A percentile compares a stretch with the other conserved stretches of the same genome.
Conservation (phyloP, 2,329 filamentous ascomycete genomes). For the Daldinia eschscholtzii region DNA sequence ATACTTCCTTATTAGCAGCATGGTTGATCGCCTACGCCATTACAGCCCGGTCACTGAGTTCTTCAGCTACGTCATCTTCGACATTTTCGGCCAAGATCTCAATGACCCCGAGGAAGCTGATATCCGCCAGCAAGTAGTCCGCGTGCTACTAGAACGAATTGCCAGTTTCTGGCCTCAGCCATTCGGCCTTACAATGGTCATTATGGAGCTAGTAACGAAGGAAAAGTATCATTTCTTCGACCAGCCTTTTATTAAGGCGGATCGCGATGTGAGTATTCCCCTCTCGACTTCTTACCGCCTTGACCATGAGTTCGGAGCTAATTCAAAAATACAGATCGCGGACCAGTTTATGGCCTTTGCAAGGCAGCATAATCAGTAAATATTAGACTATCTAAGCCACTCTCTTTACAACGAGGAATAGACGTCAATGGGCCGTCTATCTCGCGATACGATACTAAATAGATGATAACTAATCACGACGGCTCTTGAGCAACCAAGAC, state of each 20-base stretch:
- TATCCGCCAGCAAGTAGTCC: constrained; percentile 90
- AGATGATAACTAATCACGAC: constrained; percentile 22
- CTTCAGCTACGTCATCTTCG: constrained; percentile 86
- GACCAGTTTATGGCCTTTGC: constrained; percentile 50
- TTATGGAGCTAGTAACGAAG: constrained; percentile 92
- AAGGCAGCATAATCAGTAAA: constrained; percentile 44
- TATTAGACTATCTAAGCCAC: constrained; percentile 3
- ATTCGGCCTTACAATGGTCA: constrained; percentile 91
- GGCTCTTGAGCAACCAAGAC: constrained; percentile 25
- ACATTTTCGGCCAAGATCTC: constrained; percentile 84
- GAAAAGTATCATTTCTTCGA: constrained; percentile 93
- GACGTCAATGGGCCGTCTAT: neutral
- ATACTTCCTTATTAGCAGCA: constrained; percentile 85
- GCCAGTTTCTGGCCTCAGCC: constrained; percentile 93
- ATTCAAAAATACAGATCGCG: constrained; percentile 46
- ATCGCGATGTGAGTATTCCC: constrained; percentile 76
- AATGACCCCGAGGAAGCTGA: constrained; percentile 81
- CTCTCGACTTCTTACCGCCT: neutral
- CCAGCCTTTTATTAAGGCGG: constrained; percentile 88
- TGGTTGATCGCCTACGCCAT: constrained; percentile 92
- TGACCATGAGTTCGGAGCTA: constrained; percentile 19
- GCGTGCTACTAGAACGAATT: constrained; percentile 88
- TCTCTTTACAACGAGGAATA: constrained; percentile 2
- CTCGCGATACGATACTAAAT: constrained; percentile 16
- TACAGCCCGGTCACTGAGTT: constrained; percentile 92